Conservation (phyloP, 2,329 filamentous ascomycete genomes). For the Ophiostoma ips region DNA sequence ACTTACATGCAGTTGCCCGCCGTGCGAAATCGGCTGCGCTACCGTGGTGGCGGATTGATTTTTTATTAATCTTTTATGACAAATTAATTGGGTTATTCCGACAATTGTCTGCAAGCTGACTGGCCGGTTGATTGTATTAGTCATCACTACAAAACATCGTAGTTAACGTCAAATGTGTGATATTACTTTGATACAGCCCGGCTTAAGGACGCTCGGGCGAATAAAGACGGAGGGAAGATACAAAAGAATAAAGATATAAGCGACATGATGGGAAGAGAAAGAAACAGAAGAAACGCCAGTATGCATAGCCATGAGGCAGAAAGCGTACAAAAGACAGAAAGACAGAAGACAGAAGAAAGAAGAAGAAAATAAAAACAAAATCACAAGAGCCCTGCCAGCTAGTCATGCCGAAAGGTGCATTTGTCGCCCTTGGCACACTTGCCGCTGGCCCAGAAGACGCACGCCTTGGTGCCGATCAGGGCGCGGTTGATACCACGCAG, state of each 20-base stretch:
- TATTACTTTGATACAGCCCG: no score
- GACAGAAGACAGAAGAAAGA: neutral
- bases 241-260: no score
- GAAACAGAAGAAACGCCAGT: neutral
- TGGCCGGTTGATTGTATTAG: conserved; percentile 1
- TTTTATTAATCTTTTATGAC: neutral
- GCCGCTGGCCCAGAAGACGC: conserved; percentile 56
- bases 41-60: conserved; percentile 10
- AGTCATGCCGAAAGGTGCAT: conserved; percentile 60
- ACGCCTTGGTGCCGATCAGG: conserved; percentile 52
- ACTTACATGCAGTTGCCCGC: neutral
- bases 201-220: no score
- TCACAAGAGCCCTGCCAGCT: neutral
- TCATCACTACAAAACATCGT: no score
- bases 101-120: conserved; percentile 5
- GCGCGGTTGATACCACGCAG: conserved; percentile 37
- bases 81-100: neutral
- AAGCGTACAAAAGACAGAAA: neutral
- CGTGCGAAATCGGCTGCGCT: conserved; percentile 10
- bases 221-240: no score
- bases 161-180: no score
- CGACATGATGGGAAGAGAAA: neutral
- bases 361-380: neutral
- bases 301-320: neutral
- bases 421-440: conserved; percentile 60